Conservation (phyloP, 2,329 filamentous ascomycete genomes). For the Monosporascus ibericus region DNA sequence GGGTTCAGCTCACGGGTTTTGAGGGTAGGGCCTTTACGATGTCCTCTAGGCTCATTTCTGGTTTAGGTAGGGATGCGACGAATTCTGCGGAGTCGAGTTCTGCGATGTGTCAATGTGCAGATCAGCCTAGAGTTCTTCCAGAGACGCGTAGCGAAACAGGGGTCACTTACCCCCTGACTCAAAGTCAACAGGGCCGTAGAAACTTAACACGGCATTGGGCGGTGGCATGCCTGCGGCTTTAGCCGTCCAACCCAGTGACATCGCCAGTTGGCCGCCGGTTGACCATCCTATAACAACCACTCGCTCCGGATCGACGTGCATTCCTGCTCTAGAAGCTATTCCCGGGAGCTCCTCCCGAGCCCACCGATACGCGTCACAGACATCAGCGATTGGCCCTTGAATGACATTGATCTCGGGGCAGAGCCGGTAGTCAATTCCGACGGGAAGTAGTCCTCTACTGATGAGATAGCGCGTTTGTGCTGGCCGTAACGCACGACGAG, state of each 20-base stretch:
- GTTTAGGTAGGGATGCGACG: no score
- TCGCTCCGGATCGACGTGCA: constrained; percentile 17
- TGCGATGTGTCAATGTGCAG: no score
- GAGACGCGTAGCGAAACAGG: no score
- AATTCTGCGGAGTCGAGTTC: no score
- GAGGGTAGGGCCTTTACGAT: no score
- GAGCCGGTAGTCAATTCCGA: constrained; percentile 44
- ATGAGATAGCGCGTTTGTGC: constrained; percentile 33
- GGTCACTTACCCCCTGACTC: no score
- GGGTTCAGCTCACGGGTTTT: no score
- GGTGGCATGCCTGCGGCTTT: constrained; percentile 21
- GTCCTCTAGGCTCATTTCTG: no score
- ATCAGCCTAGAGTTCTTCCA: no score
- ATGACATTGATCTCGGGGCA: constrained; percentile 41
- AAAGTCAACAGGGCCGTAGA: constrained; percentile 31
- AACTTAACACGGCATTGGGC: constrained; percentile 35
- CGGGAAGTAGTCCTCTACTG: constrained; percentile 33
- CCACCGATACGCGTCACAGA: constrained; percentile 37
- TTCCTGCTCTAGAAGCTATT: constrained; percentile 15
- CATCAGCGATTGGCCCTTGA: constrained; percentile 41
- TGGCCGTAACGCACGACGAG: constrained; percentile 29
- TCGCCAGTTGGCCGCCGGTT: constrained; percentile 37
- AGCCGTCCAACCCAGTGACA: constrained; percentile 34
- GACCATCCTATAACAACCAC: constrained; percentile 42
- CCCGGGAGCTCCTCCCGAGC: constrained; percentile 25